Percentiles rank a stretch among this genome's conserved stretches.
phyloP scores from a whole-genome alignment of 257 asterid species.

The Fraxinus quadrangulata region DNA sequence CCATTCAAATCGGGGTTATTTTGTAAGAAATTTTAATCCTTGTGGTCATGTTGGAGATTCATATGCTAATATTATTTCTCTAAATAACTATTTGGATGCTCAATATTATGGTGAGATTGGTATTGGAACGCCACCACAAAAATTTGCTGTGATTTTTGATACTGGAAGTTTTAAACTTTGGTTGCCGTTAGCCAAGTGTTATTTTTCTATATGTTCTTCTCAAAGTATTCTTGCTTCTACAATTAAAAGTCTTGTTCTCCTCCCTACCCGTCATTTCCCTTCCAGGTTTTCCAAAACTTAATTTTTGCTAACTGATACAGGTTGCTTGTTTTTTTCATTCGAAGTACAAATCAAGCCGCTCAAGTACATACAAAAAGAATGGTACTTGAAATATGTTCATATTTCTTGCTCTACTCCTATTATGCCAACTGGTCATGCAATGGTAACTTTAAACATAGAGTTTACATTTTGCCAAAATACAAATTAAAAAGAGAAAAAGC shows the following conservation, averaged over 20 bases:
- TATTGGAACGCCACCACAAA: background rate
- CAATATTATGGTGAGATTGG: constrained; percentile 88
- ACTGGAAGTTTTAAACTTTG: too few relatives aligned
- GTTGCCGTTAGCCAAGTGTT: too few relatives aligned
- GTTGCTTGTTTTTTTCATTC: constrained; percentile 74
- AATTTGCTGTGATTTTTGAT: too few relatives aligned
- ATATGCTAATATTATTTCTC: constrained; percentile 54
- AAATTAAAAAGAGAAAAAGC: background rate
- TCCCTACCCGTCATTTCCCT: too few relatives aligned
- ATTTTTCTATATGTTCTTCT: too few relatives aligned
- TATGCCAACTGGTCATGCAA: background rate
- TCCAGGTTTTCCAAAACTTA: background rate
- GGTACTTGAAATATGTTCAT: constrained; percentile 40
- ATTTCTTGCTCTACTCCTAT: background rate
- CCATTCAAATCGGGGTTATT: constrained; percentile 41
- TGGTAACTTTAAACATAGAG: constrained; percentile 27
- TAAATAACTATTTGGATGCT: constrained; percentile 90
- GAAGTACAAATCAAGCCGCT: constrained; percentile 64
- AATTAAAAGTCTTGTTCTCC: too few relatives aligned
- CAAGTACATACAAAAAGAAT: constrained; percentile 69
- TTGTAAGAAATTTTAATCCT: constrained; percentile 31
- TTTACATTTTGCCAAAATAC: background rate
- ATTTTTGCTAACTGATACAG: constrained; percentile 40
- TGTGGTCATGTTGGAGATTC: constrained; percentile 41
- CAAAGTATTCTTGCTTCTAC: too few relatives aligned